phyloP scores from a whole-genome alignment of 1,284 basidiomycete genomes.

The Cutaneotrichosporon dermatis region DNA sequence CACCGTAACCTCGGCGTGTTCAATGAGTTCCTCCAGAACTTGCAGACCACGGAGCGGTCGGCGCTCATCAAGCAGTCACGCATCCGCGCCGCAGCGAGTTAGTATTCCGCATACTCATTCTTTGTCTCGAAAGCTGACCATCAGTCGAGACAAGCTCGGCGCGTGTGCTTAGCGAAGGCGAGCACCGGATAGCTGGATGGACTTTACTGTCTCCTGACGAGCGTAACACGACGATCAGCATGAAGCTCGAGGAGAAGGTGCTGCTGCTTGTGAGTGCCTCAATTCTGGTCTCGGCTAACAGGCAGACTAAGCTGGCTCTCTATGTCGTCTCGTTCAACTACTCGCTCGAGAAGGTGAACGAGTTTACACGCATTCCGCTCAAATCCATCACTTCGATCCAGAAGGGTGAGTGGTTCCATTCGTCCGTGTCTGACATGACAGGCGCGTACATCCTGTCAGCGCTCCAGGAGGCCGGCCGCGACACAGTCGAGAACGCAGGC shows the following conservation, averaged over 20 bases:
- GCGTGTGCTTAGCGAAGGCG: slow-evolving; percentile 74
- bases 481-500: slow-evolving; percentile 78
- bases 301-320: slow-evolving; percentile 59
- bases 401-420: no score
- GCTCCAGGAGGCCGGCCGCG: slow-evolving; percentile 80
- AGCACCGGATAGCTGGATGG: slow-evolving; percentile 79
- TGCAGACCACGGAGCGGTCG: slow-evolving; percentile 82
- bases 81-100: slow-evolving; percentile 75
- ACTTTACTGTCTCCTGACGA: slow-evolving; percentile 81
- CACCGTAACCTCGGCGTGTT: slow-evolving; percentile 79
- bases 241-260: slow-evolving; percentile 89
- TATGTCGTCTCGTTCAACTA: slow-evolving; percentile 81
- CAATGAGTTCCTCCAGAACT: slow-evolving; percentile 79
- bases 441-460: slow-evolving; percentile 74
- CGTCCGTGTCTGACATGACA: no score
- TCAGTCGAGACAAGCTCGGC: slow-evolving; percentile 72
- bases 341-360: slow-evolving; percentile 80
- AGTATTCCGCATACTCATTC: slow-evolving; percentile 17
- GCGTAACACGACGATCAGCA: slow-evolving; percentile 63
- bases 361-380: slow-evolving; percentile 82
- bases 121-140: not conserved
- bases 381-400: slow-evolving; percentile 75
- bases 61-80: slow-evolving; percentile 81
- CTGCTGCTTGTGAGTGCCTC: slow-evolving; percentile 65
- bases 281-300: slow-evolving; percentile 5